A percentile compares a stretch with the other conserved stretches of the same genome.
These are phyloP conservation scores for Fusarium algeriense DNA, from an alignment of 2,329 filamentous ascomycete species.

Conservation along the genomic window DNA sequence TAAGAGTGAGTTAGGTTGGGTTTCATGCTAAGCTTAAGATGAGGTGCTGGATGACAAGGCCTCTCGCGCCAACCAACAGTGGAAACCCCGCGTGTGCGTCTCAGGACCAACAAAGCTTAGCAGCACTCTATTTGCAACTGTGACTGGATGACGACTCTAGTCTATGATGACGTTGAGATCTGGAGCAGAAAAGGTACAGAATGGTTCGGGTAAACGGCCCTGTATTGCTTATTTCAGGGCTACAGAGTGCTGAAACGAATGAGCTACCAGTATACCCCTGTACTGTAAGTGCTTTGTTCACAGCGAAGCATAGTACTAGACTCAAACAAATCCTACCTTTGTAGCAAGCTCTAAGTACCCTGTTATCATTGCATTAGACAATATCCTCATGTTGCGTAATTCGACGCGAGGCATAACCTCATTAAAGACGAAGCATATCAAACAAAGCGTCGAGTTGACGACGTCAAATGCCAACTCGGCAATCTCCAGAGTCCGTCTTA, in stretches of 20 bases:
- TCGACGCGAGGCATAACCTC: neutral
- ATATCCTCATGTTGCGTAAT: neutral
- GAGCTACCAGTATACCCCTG: no score
- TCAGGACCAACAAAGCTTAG: conserved; percentile 31
- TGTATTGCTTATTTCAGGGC: neutral
- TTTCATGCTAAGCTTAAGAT: neutral
- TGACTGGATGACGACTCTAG: conserved; percentile 26
- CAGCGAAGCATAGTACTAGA: neutral
- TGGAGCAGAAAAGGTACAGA: neutral
- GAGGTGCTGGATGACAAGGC: conserved; percentile 16
- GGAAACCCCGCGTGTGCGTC: conserved; percentile 28
- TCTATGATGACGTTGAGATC: conserved; percentile 35
- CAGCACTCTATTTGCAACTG: conserved; percentile 9
- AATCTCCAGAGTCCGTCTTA: conserved; percentile 8
- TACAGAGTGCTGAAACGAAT: neutral
- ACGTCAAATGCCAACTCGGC: neutral
- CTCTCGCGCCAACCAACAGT: neutral
- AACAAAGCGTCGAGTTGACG: neutral
- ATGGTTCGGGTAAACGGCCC: neutral
- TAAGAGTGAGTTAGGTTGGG: neutral
- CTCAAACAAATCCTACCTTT: neutral
- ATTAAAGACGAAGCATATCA: neutral
- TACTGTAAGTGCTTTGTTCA: neutral
- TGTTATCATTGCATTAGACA: neutral
- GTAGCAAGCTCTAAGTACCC: neutral